Conservation (phyloP, 495 filamentous ascomycete species). For the Xylaria grammica region DNA sequence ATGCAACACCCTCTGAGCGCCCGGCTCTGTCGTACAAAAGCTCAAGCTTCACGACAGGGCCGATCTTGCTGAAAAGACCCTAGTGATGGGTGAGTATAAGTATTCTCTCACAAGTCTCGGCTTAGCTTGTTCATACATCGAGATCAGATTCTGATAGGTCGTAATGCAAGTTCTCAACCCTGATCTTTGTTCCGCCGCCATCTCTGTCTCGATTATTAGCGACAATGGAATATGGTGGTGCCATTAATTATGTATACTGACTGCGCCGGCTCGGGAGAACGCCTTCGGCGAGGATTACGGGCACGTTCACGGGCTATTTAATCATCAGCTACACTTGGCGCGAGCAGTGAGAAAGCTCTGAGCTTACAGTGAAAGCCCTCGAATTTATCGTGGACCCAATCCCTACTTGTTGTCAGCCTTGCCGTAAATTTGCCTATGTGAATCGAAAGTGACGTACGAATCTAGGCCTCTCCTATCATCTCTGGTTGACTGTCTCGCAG, state of each 20-base stretch:
- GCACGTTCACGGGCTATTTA: slow-evolving; percentile 46
- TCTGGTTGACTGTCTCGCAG: slow-evolving; percentile 61
- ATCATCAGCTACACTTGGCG: slow-evolving; percentile 38
- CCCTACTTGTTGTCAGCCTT: slow-evolving; percentile 52
- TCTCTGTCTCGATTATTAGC: slow-evolving; percentile 41
- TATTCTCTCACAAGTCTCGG: neutral
- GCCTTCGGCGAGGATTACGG: slow-evolving; percentile 42
- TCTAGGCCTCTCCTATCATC: slow-evolving; percentile 61
- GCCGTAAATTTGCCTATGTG: neutral
- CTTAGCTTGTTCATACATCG: slow-evolving; percentile 57
- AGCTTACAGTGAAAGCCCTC: slow-evolving; percentile 62
- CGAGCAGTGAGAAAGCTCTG: slow-evolving; percentile 20
- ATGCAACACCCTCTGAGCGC: slow-evolving; percentile 85
- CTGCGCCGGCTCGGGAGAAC: slow-evolving; percentile 58
- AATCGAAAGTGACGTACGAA: slow-evolving; percentile 47
- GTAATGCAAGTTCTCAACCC: slow-evolving; percentile 92
- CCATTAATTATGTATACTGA: slow-evolving; percentile 39
- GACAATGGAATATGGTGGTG: slow-evolving; percentile 4
- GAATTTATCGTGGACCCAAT: slow-evolving; percentile 91
- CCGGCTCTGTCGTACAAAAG: slow-evolving; percentile 89
- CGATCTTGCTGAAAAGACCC: slow-evolving; percentile 83
- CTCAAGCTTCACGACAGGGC: slow-evolving; percentile 69
- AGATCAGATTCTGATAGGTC: slow-evolving; percentile 88
- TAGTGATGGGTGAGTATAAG: slow-evolving; percentile 41
- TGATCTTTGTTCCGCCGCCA: slow-evolving; percentile 70